Conservation (phyloP, 1,139 yeast species). For the Nakaseomyces delphensis region DNA sequence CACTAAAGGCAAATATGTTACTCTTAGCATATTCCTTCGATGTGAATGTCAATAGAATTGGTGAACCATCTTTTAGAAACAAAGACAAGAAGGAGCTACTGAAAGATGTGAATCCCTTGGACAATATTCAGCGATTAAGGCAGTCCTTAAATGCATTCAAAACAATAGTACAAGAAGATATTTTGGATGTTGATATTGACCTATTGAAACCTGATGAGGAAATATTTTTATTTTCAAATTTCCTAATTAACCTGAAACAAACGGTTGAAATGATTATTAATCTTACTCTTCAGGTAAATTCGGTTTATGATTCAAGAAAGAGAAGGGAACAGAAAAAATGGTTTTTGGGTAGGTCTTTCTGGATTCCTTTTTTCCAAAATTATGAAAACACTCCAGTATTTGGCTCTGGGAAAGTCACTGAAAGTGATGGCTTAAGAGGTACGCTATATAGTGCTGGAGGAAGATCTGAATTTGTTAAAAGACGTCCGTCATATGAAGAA, state of each 20-base stretch:
- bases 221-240: constrained; percentile 41
- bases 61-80: neutral
- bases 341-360: constrained; percentile 34
- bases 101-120: constrained; percentile 27
- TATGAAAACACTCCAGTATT: constrained; percentile 29
- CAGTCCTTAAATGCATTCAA: constrained; percentile 33
- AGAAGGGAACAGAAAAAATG: constrained; percentile 32
- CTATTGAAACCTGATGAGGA: constrained; percentile 40
- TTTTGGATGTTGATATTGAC: constrained; percentile 25
- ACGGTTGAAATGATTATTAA: constrained; percentile 31
- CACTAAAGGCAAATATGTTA: constrained; percentile 30
- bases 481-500: constrained; percentile 27
- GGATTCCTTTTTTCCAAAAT: constrained; percentile 37
- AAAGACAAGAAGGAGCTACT: neutral
- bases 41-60: constrained; percentile 27
- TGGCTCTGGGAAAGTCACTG: constrained; percentile 25
- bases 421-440: constrained; percentile 33
- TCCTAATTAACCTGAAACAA: constrained; percentile 40
- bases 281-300: constrained; percentile 31
- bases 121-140: constrained; percentile 24
- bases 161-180: constrained; percentile 28
- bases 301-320: constrained; percentile 30
- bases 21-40: constrained; percentile 37
- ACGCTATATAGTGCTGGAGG: constrained; percentile 17
- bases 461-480: constrained; percentile 10